Percentiles rank a stretch among this genome's conserved stretches.
phyloP scores from a whole-genome alignment of 1,284 basidiomycete species.

The Naganishia sp. region DNA sequence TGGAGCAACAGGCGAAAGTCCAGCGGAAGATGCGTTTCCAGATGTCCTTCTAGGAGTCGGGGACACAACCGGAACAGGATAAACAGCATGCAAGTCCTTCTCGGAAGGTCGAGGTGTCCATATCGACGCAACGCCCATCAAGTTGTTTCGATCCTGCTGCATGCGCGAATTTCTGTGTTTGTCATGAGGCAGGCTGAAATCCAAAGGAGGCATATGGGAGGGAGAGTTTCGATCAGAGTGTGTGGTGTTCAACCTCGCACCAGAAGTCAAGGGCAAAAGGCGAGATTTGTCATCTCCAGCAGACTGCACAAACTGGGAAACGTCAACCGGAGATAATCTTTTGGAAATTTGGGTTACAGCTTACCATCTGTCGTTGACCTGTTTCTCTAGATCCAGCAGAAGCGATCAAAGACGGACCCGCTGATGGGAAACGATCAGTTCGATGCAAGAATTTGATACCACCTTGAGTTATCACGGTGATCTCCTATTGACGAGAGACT shows the following conservation, averaged over 20 bases:
- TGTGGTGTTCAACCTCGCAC: not conserved
- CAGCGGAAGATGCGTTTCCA: not conserved
- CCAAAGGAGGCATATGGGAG: not conserved
- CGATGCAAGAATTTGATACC: too few relatives aligned
- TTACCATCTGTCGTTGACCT: too few relatives aligned
- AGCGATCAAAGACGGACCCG: too few relatives aligned
- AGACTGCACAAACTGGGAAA: too few relatives aligned
- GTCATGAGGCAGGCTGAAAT: not conserved
- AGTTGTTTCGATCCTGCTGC: conserved; percentile 18
- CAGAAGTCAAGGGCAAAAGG: conserved; percentile 1
- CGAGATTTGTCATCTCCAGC: not conserved
- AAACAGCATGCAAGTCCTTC: conserved; percentile 15
- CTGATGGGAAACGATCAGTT: too few relatives aligned
- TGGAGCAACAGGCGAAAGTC: conserved; percentile 7
- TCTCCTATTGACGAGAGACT: too few relatives aligned
- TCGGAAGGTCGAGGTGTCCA: conserved; percentile 22
- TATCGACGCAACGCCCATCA: conserved; percentile 25
- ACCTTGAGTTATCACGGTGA: too few relatives aligned
- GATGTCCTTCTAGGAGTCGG: not conserved
- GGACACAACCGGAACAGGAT: not conserved
- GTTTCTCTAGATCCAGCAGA: too few relatives aligned
- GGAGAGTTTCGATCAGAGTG: not conserved
- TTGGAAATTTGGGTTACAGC: too few relatives aligned
- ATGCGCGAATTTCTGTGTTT: conserved; percentile 5
- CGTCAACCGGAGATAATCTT: too few relatives aligned